Evolutionary conservation across 495 filamentous ascomycete species (phyloP).

Genomic region (Aspergillus homomorphus): DNA sequence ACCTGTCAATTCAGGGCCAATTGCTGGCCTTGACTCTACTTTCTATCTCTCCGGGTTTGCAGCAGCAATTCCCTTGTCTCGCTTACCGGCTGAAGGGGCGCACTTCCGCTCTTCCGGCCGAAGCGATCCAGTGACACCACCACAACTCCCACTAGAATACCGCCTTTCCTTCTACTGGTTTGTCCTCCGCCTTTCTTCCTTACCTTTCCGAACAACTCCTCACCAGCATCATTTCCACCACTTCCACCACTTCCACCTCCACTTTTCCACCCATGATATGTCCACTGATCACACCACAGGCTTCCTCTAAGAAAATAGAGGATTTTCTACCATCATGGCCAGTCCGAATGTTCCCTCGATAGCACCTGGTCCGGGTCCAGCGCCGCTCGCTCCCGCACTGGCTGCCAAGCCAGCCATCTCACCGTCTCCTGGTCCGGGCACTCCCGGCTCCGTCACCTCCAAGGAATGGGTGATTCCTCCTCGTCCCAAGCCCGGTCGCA

Average conservation of each 20-base stretch:
- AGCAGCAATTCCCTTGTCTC: constrained; percentile 14
- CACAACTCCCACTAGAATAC: not conserved
- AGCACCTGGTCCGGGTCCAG: constrained; percentile 26
- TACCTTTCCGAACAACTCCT: constrained; percentile 3
- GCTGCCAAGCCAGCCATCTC: constrained; percentile 36
- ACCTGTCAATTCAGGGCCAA: not conserved
- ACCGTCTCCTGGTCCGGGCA: constrained; percentile 42
- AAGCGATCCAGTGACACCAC: constrained; percentile 23
- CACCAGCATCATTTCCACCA: not conserved
- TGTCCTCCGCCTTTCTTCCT: constrained; percentile 8
- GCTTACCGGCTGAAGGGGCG: constrained; percentile 37
- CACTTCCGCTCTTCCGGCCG: constrained; percentile 46
- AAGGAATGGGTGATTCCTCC: constrained; percentile 89
- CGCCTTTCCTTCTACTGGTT: constrained; percentile 5
- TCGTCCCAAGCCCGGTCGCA: constrained; percentile 87
- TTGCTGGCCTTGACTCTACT: not conserved
- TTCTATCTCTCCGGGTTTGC: not conserved
- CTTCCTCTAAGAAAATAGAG: constrained; percentile 6
- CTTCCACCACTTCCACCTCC: not conserved
- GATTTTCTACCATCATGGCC: constrained; percentile 27
- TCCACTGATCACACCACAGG: constrained; percentile 21
- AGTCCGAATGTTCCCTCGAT: constrained; percentile 30
- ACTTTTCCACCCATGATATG: not conserved
- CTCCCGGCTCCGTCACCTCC: constrained; percentile 55
- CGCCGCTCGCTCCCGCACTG: constrained; percentile 36